Evolutionary conservation across 805 yeast species (phyloP), one percentile per base, ranked within the genome.

Genomic region (Zygosaccharomyces rouxii): DNA sequence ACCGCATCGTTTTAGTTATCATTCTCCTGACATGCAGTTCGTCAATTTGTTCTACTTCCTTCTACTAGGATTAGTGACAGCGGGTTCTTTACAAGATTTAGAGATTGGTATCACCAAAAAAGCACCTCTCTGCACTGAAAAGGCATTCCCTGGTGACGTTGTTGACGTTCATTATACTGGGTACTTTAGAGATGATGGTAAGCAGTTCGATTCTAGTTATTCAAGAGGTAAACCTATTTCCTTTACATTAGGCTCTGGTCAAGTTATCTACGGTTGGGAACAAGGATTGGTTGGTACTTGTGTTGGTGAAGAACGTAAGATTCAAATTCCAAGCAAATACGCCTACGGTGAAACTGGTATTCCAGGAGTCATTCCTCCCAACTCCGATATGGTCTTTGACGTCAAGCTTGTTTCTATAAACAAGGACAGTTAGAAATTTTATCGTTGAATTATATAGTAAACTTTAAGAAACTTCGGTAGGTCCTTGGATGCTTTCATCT

Each of bases 191-290:
- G 63, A 62, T 10, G 82, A 81, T 60, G 94, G 89, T 3, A 71
- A 79, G 5, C 80, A 75, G 4, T 90, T 89, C 62, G 97, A 89
- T 67, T 78, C 87, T 7, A 86, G 95, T 1, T 68, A 74, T 48
- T 62, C 65, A 19, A 77, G 95, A 60, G 81, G 79, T 11, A 58
- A 66, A 39, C 97, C 97, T 40, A 72, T 89, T 51, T 64, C 74
- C 37, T 89, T 89, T 68, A 68, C 68, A n/a, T 70, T 90, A 46
- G 97, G 97, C 37, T 66, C 68, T 22, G 90, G 95, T 4, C 83
- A 78, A 59, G 97, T 89, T 28, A 89, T 89, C 62, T 62, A 74
- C 51, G 97, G 97, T 50, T 89, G 97, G 97, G 97, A 89, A 54
- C 80, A 83, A 68, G 97, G 97, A 37, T 70, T 89, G 44, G 57